Base-by-base conservation (phyloP, 805 yeast species). In the Lachancea quebecensis region DNA sequence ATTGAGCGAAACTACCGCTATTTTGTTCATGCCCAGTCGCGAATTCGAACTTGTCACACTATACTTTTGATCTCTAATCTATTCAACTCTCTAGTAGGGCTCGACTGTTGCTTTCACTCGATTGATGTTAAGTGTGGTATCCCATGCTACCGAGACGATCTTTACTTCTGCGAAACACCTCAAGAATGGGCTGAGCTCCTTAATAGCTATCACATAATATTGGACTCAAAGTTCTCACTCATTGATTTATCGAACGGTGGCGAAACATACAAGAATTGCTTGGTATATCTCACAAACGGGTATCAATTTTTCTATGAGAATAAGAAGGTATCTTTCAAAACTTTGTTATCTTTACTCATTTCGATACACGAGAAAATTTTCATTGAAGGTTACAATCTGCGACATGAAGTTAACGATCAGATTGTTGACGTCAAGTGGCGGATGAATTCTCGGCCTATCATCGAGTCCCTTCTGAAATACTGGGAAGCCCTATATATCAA, bases 21-120 rank as follows among this genome's bases (percentile, higher is more conserved):
- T 50, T 85, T 82, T 55, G 73, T 88, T 33, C 70, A 73, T 42
- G 76, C 81, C 21, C 96, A 90, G 65, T 77, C 89, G 30, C 82
- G 93, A 47, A 75, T 79, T 25, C 75, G 97, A 55, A 82, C 88
- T 0, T 74, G 85, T 58, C 87, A 83, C 54, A 78, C 79, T 32
- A 72, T 81, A 10, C 72, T 82, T 51, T 71, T 79, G 40, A 71
- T 82, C 16, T 75, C 84, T 9, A 75, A 81, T 14, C 54, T 81
- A 48, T 71, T 81, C 48, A 74, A 84, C 7, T 65, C 74, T 1
- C 55, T 71, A 49, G 70, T 71, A 36, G 77, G 75, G 7, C 49
- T 70, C 27, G 72, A 71, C 42, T 69, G 71, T 46, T 62, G 69
- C 6, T 56, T 72, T 41, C 74, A 70, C 49, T 68, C 74, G 2